Percentiles rank a stretch among this genome's conserved stretches.
phyloP scores from a whole-genome alignment of 305 asterid species.

The Plantago rigida region DNA sequence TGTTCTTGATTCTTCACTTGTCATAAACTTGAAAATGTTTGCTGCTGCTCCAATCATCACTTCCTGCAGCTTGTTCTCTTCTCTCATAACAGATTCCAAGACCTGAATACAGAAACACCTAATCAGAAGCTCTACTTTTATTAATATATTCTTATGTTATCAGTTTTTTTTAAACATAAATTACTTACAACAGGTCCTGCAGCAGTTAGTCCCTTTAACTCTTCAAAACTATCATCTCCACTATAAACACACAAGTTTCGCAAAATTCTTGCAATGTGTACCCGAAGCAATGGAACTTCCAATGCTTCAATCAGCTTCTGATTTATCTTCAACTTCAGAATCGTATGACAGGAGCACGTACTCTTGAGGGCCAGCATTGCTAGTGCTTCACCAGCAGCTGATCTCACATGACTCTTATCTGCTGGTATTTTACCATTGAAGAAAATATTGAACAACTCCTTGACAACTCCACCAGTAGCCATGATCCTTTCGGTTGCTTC shows the following conservation, averaged over 20 bases:
- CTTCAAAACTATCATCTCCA: conserved; percentile 44
- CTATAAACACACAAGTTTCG: conserved; percentile 65
- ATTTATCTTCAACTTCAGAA: conserved; percentile 41
- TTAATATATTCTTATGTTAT: not conserved
- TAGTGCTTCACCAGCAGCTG: conserved; percentile 74
- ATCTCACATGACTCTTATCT: conserved; percentile 37
- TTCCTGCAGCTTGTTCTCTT: conserved; percentile 70
- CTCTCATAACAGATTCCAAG: conserved; percentile 64
- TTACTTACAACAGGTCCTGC: conserved; percentile 69
- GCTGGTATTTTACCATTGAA: conserved; percentile 37
- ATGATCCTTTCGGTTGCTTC: conserved; percentile 83
- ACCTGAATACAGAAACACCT: conserved; percentile 38
- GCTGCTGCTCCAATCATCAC: conserved; percentile 81
- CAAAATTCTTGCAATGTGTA: conserved; percentile 58
- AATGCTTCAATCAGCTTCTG: conserved; percentile 43
- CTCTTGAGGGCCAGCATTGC: conserved; percentile 73
- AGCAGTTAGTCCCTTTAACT: conserved; percentile 37
- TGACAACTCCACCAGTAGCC: conserved; percentile 68
- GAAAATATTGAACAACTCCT: conserved; percentile 53
- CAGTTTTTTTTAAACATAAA: not conserved
- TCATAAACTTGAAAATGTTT: conserved; percentile 49
- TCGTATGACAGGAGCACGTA: conserved; percentile 37
- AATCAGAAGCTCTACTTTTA: not conserved
- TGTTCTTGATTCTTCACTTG: conserved; percentile 38
- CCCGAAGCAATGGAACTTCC: conserved; percentile 45